Base-by-base conservation (phyloP, 805 yeast species). In the Metschnikowia cerradonensis region DNA sequence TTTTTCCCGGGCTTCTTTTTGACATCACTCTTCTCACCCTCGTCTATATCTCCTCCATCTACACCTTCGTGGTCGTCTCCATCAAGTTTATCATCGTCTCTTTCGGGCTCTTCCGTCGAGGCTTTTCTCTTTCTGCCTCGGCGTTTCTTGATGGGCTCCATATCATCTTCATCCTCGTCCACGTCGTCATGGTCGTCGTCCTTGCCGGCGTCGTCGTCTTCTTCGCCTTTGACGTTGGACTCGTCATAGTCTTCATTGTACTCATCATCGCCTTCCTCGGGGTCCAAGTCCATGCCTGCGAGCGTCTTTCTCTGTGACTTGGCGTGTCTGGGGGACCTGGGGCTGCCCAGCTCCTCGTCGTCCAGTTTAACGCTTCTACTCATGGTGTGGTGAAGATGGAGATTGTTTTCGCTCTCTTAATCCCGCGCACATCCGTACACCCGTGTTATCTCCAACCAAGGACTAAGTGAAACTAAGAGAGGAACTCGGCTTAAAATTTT, bases 1-100 rank as follows among this genome's bases (percentile, higher is more conserved):
- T 56, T 58, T 52, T 58, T 56, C 10, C 60, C 60, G 31, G 51
- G 51, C 48, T 73, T 70, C 54, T 70, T 72, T 2, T 41, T 45
- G 36, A 63, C 66, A 22, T 52, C 55, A 34, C 52, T 48, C 42
- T 52, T 54, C 19, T 41, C 44, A 14, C 31, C 52, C 30, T 53
- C 59, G 3, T 45, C 52, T 13, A 23, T 48, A 20, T 47, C 44
- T 3, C 17, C 53, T 46, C 58, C 20, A 23, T 38, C 41, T 4
- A n/a, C 50, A 2, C 33, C 47, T 1, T 36, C 51, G 14, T 15
- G 41, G n/a, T 38, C 34, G 13, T 40, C 43, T 8, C 34, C 43
- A 13, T 40, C 43, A 32, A 41, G 34, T 14, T 45, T 53, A n/a
- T 45, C 51, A 10, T 50, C 58, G 6, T 39, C 53, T 32, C 51